Conservation (phyloP, 176 grass and related monocot species). For the Rhipidocladum racemiflorum region DNA sequence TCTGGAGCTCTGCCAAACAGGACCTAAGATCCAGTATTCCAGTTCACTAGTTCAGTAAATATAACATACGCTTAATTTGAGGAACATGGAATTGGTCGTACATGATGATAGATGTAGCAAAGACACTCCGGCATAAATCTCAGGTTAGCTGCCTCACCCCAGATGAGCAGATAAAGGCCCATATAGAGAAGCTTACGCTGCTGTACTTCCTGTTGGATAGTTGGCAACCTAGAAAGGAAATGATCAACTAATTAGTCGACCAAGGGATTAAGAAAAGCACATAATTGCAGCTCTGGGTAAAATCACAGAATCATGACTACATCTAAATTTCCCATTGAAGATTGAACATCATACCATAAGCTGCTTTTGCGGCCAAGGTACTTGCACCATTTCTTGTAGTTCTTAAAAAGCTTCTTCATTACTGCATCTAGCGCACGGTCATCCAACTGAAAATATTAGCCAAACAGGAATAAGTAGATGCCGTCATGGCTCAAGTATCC, state of each 20-base stretch:
- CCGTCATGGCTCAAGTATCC: background rate
- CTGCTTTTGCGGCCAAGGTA: constrained; percentile 85
- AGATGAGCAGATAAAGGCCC: constrained; percentile 97
- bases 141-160: constrained; percentile 94
- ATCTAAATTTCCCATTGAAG: background rate
- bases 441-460: constrained; percentile 55
- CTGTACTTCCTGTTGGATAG: constrained; percentile 94
- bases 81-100: constrained; percentile 34
- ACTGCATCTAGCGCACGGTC: constrained; percentile 57
- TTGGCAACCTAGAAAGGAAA: constrained; percentile 68
- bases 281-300: background rate
- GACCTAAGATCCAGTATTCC: constrained; percentile 9
- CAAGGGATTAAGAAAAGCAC: constrained; percentile 1
- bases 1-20: too few relatives aligned
- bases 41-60: background rate
- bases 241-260: constrained; percentile 10
- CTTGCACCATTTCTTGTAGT: constrained; percentile 96
- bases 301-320: background rate
- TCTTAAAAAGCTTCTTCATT: constrained; percentile 94
- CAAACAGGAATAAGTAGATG: background rate
- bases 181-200: constrained; percentile 96
- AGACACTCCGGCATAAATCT: constrained; percentile 96
- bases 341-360: constrained; percentile 57
- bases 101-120: constrained; percentile 99
- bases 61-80: background rate